Evolutionary conservation across 192 early-diverging fungal genomes (phyloP), one percentile per base, ranked within the genome.

Genomic region (Lunasporangiospora selenospora): DNA sequence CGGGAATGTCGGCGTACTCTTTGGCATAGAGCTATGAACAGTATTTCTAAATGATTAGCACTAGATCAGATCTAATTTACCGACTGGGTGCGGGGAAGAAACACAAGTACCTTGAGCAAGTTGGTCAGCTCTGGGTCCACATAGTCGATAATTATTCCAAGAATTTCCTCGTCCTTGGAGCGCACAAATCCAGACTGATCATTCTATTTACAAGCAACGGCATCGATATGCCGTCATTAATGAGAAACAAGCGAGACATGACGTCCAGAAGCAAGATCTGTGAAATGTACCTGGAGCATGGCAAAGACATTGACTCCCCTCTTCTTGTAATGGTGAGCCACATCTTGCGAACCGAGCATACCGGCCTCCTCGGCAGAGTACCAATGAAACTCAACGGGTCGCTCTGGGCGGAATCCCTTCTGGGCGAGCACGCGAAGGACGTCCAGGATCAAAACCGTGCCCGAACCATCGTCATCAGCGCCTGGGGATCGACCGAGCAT

Each of bases 321-420:
- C n/a, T 78, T 54, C 57, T 82, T 75, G 78, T 95, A 97, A 29
- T 84, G 65, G 30, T 78, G 49, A 15, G 92, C 90, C 48, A 97
- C 85, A 52, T 81, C 91, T 80, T 95, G 94, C 26, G 89, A 92
- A 13, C 97, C 95, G 51, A 96, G 80, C 12, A 99, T 80, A 32
- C 93, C 95, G 55, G 81, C 92, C 77, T 95, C 94, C 80, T 97
- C 92, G 52, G 83, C 95, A 46, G 91, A 87, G 69, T 96, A 94
- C 91, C 92, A 98, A 81, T 97, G 95, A 83, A 97, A 97, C 67
- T 97, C 95, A 32, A 99, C 91, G 15, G 93, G 85, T 53, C 87
- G 70, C 6, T 78, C 46, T 15, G 93, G 94, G 19, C 75, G 77
- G 60, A 95, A 91, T 0, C 82, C 89, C 44, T 75, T 79, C 16